Conservation (phyloP, 1,139 yeast genomes). For the Pichia sp. region DNA sequence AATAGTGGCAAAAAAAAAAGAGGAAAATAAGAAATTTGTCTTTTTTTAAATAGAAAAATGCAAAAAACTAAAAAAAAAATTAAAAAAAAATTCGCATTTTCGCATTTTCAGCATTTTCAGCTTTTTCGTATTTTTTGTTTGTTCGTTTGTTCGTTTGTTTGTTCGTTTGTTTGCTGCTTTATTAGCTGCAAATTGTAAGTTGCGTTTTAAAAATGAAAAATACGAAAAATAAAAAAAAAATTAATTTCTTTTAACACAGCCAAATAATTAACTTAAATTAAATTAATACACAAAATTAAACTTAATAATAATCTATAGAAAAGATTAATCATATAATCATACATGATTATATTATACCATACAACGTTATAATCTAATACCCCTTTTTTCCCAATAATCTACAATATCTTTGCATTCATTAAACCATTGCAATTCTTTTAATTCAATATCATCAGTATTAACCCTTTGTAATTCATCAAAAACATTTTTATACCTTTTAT, state of each 20-base stretch:
- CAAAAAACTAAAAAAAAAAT: too few relatives aligned
- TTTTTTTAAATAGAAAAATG: neutral
- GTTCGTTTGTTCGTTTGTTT: too few relatives aligned
- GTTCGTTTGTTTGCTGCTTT: too few relatives aligned
- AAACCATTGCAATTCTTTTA: slow-evolving; percentile 29
- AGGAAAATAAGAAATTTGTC: neutral
- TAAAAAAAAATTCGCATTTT: neutral
- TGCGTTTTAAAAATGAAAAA: too few relatives aligned
- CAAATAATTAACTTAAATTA: too few relatives aligned
- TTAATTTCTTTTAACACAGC: too few relatives aligned
- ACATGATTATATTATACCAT: too few relatives aligned
- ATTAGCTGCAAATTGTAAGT: too few relatives aligned
- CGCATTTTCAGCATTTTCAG: neutral
- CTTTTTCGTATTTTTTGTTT: neutral
- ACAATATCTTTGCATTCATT: slow-evolving; percentile 17
- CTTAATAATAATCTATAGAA: too few relatives aligned
- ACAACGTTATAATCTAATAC: neutral
- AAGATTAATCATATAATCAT: too few relatives aligned
- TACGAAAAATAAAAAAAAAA: too few relatives aligned
- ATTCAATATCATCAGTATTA: slow-evolving; percentile 31
- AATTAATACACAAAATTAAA: too few relatives aligned
- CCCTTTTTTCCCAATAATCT: slow-evolving; percentile 16
- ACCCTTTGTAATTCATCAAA: slow-evolving; percentile 31
- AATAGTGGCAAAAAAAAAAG: neutral
- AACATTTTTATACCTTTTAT: slow-evolving; percentile 33